Evolutionary conservation across 1,284 basidiomycete species (phyloP).

Genomic region (Singerocomus rubriflavus): DNA sequence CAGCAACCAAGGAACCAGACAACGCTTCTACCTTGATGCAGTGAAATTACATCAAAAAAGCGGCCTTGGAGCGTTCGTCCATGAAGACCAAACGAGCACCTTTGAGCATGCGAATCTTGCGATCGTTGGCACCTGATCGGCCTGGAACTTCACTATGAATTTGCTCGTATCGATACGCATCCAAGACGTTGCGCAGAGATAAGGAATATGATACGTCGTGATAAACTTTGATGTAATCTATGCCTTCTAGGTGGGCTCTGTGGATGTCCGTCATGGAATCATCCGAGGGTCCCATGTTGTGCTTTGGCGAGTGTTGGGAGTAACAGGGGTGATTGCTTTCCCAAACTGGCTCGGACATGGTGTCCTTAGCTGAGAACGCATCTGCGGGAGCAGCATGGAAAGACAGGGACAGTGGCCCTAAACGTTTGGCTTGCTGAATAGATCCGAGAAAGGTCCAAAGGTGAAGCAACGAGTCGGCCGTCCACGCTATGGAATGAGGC

Average conservation of each 20-base stretch:
- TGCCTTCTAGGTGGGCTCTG: constrained; percentile 28
- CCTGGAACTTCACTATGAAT: constrained; percentile 10
- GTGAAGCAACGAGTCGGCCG: constrained; percentile 38
- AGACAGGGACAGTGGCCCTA: constrained; percentile 53
- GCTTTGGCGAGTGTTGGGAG: constrained; percentile 4
- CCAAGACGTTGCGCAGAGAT: constrained; percentile 48
- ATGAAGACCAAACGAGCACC: constrained; percentile 39
- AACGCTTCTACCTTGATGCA: constrained; percentile 18
- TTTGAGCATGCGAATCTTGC: constrained; percentile 34
- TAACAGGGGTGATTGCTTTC: constrained; percentile 23
- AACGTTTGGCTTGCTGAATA: constrained; percentile 36
- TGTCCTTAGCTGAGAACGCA: constrained; percentile 9
- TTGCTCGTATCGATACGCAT: constrained; percentile 41
- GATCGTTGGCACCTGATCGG: constrained; percentile 30
- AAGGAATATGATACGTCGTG: constrained; percentile 52
- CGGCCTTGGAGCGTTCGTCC: constrained; percentile 42
- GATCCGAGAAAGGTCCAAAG: constrained; percentile 55
- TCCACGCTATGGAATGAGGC: constrained; percentile 46
- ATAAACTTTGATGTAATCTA: constrained; percentile 62
- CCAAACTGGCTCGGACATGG: constrained; percentile 16
- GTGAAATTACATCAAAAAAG: constrained; percentile 38
- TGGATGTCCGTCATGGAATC: constrained; percentile 14
- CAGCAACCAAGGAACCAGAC: constrained; percentile 11
- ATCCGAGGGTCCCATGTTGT: constrained; percentile 7
- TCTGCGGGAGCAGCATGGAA: constrained; percentile 41